A percentile compares a stretch with the other conserved stretches of the same genome.
Evolutionary conservation across 441 rosid species (phyloP).

Genomic region (Populus hybrid): DNA sequence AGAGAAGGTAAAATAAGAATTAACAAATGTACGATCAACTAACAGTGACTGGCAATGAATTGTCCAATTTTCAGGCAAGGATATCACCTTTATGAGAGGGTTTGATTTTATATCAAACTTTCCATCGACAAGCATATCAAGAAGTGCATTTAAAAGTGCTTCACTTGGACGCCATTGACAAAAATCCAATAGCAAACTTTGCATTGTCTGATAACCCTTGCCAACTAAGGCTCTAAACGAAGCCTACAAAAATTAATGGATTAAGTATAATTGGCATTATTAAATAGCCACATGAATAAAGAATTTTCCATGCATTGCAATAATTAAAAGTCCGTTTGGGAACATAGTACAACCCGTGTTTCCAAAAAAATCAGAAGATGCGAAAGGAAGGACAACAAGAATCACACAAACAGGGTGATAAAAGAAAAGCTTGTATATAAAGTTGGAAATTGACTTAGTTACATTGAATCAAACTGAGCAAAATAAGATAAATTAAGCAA

Average conservation of each 20-base stretch:
- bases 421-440: neutral
- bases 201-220: conserved; percentile 94
- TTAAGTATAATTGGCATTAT: conserved; percentile 2
- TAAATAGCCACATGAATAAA: neutral
- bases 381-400: neutral
- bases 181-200: conserved; percentile 86
- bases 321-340: neutral
- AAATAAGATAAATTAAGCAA: neutral
- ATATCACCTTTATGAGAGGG: conserved; percentile 73
- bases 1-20: neutral
- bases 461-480: neutral
- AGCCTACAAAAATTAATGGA: conserved; percentile 46
- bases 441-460: neutral
- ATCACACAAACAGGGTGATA: neutral
- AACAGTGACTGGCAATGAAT: neutral
- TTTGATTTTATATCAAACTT: conserved; percentile 69
- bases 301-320: neutral
- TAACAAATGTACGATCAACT: neutral
- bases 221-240: conserved; percentile 96
- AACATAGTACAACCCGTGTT: neutral
- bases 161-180: conserved; percentile 86
- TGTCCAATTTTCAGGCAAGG: conserved; percentile 17
- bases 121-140: conserved; percentile 99
- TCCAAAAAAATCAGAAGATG: neutral
- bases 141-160: conserved; percentile 80